Evolutionary conservation across 163 green algal species (phyloP), one percentile per base, ranked within the genome.

Genomic region (Trebouxia gelatinosa): DNA sequence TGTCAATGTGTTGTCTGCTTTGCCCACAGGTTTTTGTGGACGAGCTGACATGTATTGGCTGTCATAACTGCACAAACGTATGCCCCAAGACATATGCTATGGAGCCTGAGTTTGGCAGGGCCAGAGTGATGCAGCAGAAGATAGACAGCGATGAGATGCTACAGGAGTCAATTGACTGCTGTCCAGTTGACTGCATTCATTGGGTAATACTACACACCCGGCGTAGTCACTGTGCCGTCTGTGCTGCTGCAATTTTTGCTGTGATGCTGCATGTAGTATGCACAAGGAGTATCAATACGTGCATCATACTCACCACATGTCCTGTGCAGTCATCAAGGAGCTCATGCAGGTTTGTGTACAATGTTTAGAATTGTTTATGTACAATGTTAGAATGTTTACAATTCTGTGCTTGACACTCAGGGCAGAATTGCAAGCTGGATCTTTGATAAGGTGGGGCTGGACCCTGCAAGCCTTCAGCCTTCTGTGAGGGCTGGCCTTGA

Each of bases 161-260:
- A 59, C 81, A 85, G 64, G 81, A 86, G 67, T 87, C 91, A 0
- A 92, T 95, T 13, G 89, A 95, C 79, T 90, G 84, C 21, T 95
- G 91, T 81, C 91, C 91, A 0, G 91, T 95, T 19, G 87, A 83
- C 51, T 95, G 91, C 84, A 95, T 95, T 51, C 88, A 95, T 75
- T 95, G 87, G 88, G 91, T 94, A 62, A 54, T n/a, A n/a, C n/a
- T n/a, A n/a, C n/a, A n/a, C n/a, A 26, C 19, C 48, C 48, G 19
- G 48, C 48, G n/a, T n/a, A n/a, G n/a, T n/a, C n/a, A n/a, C n/a
- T n/a, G n/a, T n/a, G 16, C 48, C 48, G 16, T 16, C 58, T 28
- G 16, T 68, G 28, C 21, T 29, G 28, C 19, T 26, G 31, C 21
- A 29, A 68, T 28, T 9, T 9, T 26, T 35, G 58, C 21, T 26